A percentile compares a stretch with the other conserved stretches of the same genome.
These are phyloP conservation scores for Ramalina peruviana DNA, from an alignment of 495 filamentous ascomycete species.

Conservation along the genomic window DNA sequence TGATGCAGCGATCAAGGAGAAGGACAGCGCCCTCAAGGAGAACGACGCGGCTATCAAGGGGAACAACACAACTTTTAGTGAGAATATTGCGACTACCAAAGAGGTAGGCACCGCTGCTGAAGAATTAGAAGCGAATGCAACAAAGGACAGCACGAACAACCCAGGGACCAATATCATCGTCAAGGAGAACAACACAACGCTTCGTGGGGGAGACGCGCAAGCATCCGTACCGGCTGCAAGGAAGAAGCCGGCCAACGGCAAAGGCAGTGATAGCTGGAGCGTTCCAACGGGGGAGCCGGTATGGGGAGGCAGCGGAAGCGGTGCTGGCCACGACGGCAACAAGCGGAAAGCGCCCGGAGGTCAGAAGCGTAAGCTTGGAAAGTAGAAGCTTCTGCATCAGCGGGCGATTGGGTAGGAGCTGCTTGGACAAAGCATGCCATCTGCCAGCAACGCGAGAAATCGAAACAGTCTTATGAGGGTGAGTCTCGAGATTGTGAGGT, in stretches of 20 bases:
- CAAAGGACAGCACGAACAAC: not conserved
- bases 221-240: not conserved
- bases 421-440: no score
- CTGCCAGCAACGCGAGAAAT: no score
- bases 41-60: no score
- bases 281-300: not conserved
- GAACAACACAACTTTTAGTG: not conserved
- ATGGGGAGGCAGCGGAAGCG: not conserved
- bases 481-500: no score
- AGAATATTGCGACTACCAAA: not conserved
- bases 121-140: not conserved
- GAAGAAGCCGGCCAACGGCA: not conserved
- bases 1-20: no score
- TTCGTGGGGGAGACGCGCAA: not conserved
- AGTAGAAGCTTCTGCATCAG: no score
- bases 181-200: not conserved
- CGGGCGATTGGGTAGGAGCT: no score
- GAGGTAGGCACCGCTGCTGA: not conserved
- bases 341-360: not conserved
- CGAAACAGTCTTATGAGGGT: no score
- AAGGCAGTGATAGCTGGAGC: conserved; percentile 1
- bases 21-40: no score
- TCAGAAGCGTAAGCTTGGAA: no score
- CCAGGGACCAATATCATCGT: not conserved
- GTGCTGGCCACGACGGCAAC: not conserved